These are phyloP conservation scores for Falciphora oryzae DNA, from an alignment of 2,329 filamentous ascomycete genomes.

Conservation along the genomic window DNA sequence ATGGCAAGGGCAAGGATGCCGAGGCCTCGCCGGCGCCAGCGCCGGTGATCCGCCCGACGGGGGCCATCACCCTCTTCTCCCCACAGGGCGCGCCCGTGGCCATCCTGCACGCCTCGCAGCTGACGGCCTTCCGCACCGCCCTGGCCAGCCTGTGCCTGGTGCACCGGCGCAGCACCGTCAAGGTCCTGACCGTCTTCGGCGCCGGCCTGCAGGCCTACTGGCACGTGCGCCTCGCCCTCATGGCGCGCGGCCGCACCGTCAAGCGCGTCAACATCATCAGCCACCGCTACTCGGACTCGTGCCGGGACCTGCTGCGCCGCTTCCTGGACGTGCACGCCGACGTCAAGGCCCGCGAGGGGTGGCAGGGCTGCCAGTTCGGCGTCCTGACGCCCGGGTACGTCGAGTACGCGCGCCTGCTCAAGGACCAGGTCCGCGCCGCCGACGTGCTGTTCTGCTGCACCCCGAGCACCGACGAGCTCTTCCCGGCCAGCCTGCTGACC, in stretches of 20 bases:
- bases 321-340: conserved; percentile 38
- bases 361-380: conserved; percentile 61
- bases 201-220: conserved; percentile 89
- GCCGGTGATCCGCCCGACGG: conserved; percentile 45
- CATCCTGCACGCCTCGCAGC: conserved; percentile 64
- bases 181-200: conserved; percentile 78
- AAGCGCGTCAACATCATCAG: conserved; percentile 80
- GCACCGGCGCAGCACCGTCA: conserved; percentile 59
- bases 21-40: neutral
- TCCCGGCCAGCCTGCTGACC: conserved; percentile 67
- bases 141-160: conserved; percentile 64
- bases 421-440: conserved; percentile 63
- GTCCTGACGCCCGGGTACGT: conserved; percentile 64
- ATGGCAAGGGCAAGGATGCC: neutral
- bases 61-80: conserved; percentile 64
- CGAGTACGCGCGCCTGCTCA: conserved; percentile 60
- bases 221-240: conserved; percentile 80
- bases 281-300: conserved; percentile 57
- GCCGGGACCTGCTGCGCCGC: conserved; percentile 42
- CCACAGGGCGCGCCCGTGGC: conserved; percentile 57
- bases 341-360: conserved; percentile 53
- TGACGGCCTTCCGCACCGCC: conserved; percentile 78
- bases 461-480: conserved; percentile 67
- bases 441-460: conserved; percentile 90
- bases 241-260: conserved; percentile 65